Percentiles rank a stretch among this genome's conserved stretches.
Conservation (phyloP, 108 stramenopile species). For the Cylindrotheca fusiformis region DNA sequence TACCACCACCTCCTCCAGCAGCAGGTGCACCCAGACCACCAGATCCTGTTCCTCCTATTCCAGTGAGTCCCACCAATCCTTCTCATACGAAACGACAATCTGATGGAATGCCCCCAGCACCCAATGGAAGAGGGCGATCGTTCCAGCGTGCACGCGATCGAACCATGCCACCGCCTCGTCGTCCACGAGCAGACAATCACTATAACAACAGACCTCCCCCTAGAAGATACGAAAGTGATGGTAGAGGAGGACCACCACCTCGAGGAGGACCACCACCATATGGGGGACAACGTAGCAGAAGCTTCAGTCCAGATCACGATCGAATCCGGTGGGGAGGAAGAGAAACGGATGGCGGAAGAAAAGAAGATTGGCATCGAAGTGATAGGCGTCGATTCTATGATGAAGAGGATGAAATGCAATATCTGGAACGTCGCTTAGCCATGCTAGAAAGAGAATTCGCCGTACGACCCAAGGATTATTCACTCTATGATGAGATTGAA, state of each 20-base stretch:
- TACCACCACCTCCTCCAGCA: conserved; percentile 5
- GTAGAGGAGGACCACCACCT: conserved; percentile 4
- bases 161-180: conserved; percentile 1
- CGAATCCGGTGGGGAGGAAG: conserved; percentile 3
- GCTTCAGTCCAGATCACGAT: conserved; percentile 1
- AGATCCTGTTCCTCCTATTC: neutral
- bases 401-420: conserved; percentile 20
- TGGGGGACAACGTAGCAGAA: neutral
- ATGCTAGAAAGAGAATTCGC: conserved; percentile 9
- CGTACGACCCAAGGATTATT: conserved; percentile 7
- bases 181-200: conserved; percentile 1
- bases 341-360: neutral
- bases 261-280: neutral
- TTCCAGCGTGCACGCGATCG: neutral
- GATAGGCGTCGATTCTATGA: neutral
- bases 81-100: conserved; percentile 9
- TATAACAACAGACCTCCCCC: too few species aligned
- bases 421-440: conserved; percentile 23
- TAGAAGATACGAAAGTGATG: conserved; percentile 9
- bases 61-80: conserved; percentile 23
- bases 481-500: conserved; percentile 27
- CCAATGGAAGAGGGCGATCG: neutral
- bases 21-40: conserved; percentile 1
- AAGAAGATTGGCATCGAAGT: conserved; percentile 6
- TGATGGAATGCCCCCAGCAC: too few species aligned